phyloP scores from a whole-genome alignment of 2,329 filamentous ascomycete genomes.

The Neurospora crassa region DNA sequence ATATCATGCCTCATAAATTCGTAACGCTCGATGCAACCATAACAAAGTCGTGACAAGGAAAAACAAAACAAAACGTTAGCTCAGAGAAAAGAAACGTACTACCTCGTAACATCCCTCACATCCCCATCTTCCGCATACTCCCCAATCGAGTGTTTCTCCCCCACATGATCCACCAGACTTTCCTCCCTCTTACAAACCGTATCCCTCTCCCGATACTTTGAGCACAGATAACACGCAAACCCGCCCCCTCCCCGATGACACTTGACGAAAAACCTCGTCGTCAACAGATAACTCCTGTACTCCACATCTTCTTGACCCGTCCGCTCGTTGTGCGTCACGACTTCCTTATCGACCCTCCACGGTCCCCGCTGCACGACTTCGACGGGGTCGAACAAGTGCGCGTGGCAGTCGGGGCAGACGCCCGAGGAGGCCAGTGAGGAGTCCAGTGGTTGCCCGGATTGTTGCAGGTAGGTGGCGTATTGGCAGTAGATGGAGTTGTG shows the following conservation, averaged over 20 bases:
- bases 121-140: slow-evolving; percentile 20
- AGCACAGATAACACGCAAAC: slow-evolving; percentile 26
- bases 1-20: neutral
- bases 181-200: slow-evolving; percentile 21
- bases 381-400: neutral
- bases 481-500: slow-evolving; percentile 23
- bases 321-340: slow-evolving; percentile 5
- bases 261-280: slow-evolving; percentile 27
- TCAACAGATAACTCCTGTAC: slow-evolving; percentile 22
- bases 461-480: slow-evolving; percentile 24
- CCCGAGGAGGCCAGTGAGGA: slow-evolving; percentile 7
- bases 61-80: no score
- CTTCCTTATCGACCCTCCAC: slow-evolving; percentile 21
- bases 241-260: slow-evolving; percentile 25
- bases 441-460: slow-evolving; percentile 17
- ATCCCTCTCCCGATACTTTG: slow-evolving; percentile 18
- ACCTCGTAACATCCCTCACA: slow-evolving; percentile 14
- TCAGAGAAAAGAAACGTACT: neutral
- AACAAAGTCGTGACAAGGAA: neutral
- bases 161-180: slow-evolving; percentile 24
- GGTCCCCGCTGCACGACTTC: neutral
- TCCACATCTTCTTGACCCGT: slow-evolving; percentile 14
- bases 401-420: neutral
- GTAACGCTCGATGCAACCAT: neutral
- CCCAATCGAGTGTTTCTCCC: slow-evolving; percentile 14